Evolutionary conservation across 2,329 filamentous ascomycete genomes (phyloP), one percentile per base, ranked within the genome.

Genomic region (Xylaria sp.): DNA sequence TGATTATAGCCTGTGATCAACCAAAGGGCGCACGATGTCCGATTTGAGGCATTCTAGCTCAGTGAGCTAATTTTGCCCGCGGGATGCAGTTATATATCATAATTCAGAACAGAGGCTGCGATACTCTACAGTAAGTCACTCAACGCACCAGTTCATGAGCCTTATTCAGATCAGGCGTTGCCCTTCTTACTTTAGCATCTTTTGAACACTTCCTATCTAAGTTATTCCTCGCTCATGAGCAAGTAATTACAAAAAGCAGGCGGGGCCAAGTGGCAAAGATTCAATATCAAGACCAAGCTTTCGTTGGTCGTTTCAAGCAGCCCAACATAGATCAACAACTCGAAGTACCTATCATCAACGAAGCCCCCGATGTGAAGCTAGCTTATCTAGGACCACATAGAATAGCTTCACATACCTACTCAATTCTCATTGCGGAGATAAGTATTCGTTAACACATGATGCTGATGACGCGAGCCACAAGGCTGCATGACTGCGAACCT

Each of bases 401-500:
- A 19, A 56, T 3, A 21, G 32, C 24, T 2, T 30, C 12, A 19
- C 24, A 47, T 30, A 12, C 39, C 17, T 30, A 12, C 55, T 14
- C 21, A 47, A 30, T 56, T 11, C 7, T 8, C 48, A 42, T 17
- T 8, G 14, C 39, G 19, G 19, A 50, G 50, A 50, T 7, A 54
- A 27, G 36, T 42, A 30, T 36, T 39, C n/a, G 50, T 42, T 30
- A 11, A 51, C 45, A 62, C 45, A 62, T 62, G 57, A 62, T 34
- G 19, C 42, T 17, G 32, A 57, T 56, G 32, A 57, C 50, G 54
- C 59, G 48, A 63, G 63, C 54, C 48, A 58, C 63, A 69, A 66
- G 63, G 63, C 63, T 69, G 67, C 63, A 69, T 69, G 36, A n/a
- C 58, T 66, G 62, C 62, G 62, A 68, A 65, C 62, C 19, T 68